These are phyloP conservation scores for Spathaspora sp. DNA, from an alignment of 1,139 yeast species.

Conservation along the genomic window DNA sequence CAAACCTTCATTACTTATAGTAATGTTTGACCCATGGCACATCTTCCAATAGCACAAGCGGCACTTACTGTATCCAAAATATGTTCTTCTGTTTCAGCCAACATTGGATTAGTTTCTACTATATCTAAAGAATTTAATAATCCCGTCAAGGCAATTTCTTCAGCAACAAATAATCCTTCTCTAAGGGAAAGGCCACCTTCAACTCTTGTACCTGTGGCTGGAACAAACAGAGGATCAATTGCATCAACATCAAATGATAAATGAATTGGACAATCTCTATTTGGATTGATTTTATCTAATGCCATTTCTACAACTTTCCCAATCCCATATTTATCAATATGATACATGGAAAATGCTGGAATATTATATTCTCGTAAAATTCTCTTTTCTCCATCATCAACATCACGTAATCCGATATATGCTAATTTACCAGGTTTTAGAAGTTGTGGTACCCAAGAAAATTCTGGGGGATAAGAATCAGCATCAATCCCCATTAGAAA, in stretches of 20 bases:
- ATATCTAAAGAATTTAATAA: slow-evolving; percentile 83
- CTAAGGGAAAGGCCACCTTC: slow-evolving; percentile 93
- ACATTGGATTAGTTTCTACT: slow-evolving; percentile 89
- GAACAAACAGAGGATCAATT: slow-evolving; percentile 89
- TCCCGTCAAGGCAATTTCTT: slow-evolving; percentile 88
- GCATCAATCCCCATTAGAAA: slow-evolving; percentile 78
- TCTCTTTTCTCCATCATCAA: slow-evolving; percentile 80
- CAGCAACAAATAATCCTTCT: slow-evolving; percentile 91
- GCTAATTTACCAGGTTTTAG: slow-evolving; percentile 74
- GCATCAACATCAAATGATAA: slow-evolving; percentile 96
- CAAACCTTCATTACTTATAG: too few relatives aligned
- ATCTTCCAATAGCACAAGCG: slow-evolving; percentile 88
- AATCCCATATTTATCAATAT: slow-evolving; percentile 90
- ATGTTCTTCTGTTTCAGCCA: slow-evolving; percentile 78
- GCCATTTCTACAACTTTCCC: slow-evolving; percentile 94
- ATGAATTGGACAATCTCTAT: slow-evolving; percentile 75
- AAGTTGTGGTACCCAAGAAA: slow-evolving; percentile 76
- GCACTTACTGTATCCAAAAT: slow-evolving; percentile 84
- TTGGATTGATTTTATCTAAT: slow-evolving; percentile 72
- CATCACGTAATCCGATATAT: slow-evolving; percentile 93
- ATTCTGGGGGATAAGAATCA: slow-evolving; percentile 65
- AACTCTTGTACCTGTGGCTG: slow-evolving; percentile 97
- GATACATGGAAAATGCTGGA: slow-evolving; percentile 93
- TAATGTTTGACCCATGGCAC: slow-evolving; percentile 91
- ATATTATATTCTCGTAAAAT: slow-evolving; percentile 71